Evolutionary conservation across 2,329 filamentous ascomycete genomes (phyloP).

Genomic region (Thelonectria blattea): DNA sequence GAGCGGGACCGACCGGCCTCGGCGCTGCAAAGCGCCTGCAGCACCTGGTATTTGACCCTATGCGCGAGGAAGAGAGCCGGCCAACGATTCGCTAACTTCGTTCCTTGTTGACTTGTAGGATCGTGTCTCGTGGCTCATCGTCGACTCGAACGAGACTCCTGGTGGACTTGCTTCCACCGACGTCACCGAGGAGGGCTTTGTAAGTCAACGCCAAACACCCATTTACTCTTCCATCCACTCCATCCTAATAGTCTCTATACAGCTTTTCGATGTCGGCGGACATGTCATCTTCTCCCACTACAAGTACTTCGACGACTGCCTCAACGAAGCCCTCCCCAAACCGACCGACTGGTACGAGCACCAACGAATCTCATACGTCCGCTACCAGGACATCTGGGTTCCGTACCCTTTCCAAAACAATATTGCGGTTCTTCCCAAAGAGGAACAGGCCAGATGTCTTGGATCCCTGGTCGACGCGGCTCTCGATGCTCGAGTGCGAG

Average conservation of each 20-base stretch:
- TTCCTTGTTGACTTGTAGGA: constrained; percentile 60
- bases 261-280: constrained; percentile 98
- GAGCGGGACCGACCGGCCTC: constrained; percentile 94
- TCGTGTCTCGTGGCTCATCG: constrained; percentile 91
- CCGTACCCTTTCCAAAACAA: constrained; percentile 99
- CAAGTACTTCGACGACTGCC: constrained; percentile 99
- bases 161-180: constrained; percentile 97
- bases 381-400: constrained; percentile 95
- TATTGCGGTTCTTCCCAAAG: constrained; percentile 96
- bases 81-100: constrained; percentile 33
- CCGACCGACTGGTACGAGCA: constrained; percentile 96
- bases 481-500: constrained; percentile 82
- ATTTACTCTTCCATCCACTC: constrained; percentile 4
- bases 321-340: constrained; percentile 94
- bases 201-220: constrained; percentile 60
- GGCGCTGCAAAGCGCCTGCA: constrained; percentile 97
- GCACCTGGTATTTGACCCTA: constrained; percentile 75
- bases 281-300: constrained; percentile 99
- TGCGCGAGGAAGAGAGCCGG: constrained; percentile 23
- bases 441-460: constrained; percentile 93
- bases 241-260: constrained; percentile 25
- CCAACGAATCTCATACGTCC: constrained; percentile 98
- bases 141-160: constrained; percentile 88
- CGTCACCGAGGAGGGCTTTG: constrained; percentile 93
- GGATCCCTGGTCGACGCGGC: constrained; percentile 96